Percentiles rank a stretch among this genome's conserved stretches.
Evolutionary conservation across 495 filamentous ascomycete species (phyloP).

Genomic region (Hypoxylon lienhwacheense): DNA sequence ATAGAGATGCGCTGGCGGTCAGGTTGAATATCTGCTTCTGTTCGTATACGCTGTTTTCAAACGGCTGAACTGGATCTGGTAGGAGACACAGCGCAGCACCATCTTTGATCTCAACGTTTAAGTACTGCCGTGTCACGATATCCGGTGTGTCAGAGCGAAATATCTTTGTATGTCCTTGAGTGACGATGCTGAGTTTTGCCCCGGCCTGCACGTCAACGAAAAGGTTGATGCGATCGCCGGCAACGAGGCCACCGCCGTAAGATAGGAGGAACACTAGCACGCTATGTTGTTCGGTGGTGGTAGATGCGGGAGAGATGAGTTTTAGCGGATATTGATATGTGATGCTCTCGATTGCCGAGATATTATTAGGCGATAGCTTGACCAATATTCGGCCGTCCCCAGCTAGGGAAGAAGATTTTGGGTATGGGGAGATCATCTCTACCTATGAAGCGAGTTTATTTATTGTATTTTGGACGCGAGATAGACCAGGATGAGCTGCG

Average conservation of each 20-base stretch:
- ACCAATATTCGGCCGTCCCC: slow-evolving; percentile 79
- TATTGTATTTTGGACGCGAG: too few relatives aligned
- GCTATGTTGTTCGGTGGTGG: slow-evolving; percentile 57
- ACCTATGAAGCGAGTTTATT: too few relatives aligned
- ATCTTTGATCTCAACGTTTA: slow-evolving; percentile 62
- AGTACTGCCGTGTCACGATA: slow-evolving; percentile 66
- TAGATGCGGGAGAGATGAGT: slow-evolving; percentile 69
- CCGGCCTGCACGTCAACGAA: slow-evolving; percentile 61
- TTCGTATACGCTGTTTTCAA: slow-evolving; percentile 74
- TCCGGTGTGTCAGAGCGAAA: slow-evolving; percentile 70
- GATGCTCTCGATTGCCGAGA: slow-evolving; percentile 71
- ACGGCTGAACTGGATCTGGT: slow-evolving; percentile 94
- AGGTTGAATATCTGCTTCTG: slow-evolving; percentile 79
- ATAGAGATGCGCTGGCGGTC: slow-evolving; percentile 62
- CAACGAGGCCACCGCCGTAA: slow-evolving; percentile 91
- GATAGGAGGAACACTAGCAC: slow-evolving; percentile 82
- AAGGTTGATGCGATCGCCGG: slow-evolving; percentile 79
- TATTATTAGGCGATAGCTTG: slow-evolving; percentile 68
- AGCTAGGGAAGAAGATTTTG: slow-evolving; percentile 66
- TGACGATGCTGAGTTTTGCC: slow-evolving; percentile 79
- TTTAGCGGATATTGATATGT: slow-evolving; percentile 95
- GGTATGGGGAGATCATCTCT: slow-evolving; percentile 63
- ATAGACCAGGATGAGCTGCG: too few relatives aligned
- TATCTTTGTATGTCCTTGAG: slow-evolving; percentile 94
- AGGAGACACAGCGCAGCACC: slow-evolving; percentile 78